A percentile compares a stretch with the other conserved stretches of the same genome.
phyloP scores from a whole-genome alignment of 1,139 yeast species.

The Magnusiomyces paraingens region DNA sequence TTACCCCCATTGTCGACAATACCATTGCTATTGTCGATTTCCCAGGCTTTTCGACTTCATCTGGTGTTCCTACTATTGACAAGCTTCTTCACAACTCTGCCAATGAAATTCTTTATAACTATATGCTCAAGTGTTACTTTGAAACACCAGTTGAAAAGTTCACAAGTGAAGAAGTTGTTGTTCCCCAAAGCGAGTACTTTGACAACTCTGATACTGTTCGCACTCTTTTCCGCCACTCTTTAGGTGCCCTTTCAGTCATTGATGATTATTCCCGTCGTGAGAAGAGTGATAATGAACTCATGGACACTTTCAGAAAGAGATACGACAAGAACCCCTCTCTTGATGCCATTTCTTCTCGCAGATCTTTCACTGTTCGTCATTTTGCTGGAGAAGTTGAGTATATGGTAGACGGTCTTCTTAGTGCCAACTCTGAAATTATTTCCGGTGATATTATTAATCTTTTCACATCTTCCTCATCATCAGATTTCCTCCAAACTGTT shows the following conservation, averaged over 20 bases:
- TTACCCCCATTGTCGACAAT: constrained; percentile 32
- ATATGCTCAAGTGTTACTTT: constrained; percentile 34
- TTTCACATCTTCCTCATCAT: constrained; percentile 36
- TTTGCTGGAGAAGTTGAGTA: constrained; percentile 40
- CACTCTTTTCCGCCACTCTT: constrained; percentile 32
- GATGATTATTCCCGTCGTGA: constrained; percentile 37
- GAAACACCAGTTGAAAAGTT: constrained; percentile 35
- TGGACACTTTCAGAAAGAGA: constrained; percentile 32
- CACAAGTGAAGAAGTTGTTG: constrained; percentile 36
- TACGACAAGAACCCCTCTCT: constrained; percentile 31
- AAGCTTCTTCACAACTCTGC: constrained; percentile 38
- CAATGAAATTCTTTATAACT: constrained; percentile 37
- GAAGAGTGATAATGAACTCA: constrained; percentile 31
- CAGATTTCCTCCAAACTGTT: constrained; percentile 34
- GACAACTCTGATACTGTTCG: constrained; percentile 38
- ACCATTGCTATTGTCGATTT: constrained; percentile 37
- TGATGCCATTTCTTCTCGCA: constrained; percentile 26
- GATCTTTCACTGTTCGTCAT: constrained; percentile 34
- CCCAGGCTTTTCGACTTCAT: constrained; percentile 37
- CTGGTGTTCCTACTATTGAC: constrained; percentile 35
- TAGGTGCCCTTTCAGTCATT: constrained; percentile 35
- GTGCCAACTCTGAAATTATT: constrained; percentile 34
- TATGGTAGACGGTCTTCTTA: constrained; percentile 28
- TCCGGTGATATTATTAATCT: constrained; percentile 38
- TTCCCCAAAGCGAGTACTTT: constrained; percentile 35